Evolutionary conservation across 2,329 filamentous ascomycete species (phyloP), one percentile per base, ranked within the genome.

Genomic region (Orbilia quercus): DNA sequence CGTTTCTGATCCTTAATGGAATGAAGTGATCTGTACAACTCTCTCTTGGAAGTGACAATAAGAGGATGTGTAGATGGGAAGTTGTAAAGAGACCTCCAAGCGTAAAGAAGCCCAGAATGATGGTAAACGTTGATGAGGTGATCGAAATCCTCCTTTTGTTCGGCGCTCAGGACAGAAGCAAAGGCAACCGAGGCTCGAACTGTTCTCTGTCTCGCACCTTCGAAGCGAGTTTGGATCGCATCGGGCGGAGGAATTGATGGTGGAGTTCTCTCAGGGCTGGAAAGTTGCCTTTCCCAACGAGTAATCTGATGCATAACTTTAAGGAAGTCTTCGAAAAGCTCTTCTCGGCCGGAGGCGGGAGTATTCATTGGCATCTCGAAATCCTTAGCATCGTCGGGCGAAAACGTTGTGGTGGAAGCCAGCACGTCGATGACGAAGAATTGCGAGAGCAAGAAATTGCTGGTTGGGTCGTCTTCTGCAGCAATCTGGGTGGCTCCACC

Each of bases 1-100:
- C 66, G 66, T 18, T 71, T 71, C 54, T 71, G 57, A 44, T 71
- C 66, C n/a, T 71, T 63, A 3, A 71, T 71, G 20, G 66, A 71
- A 28, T 71, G 66, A 25, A 71, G 44, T 2, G 66, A 71, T 22
- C 66, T 58, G 34, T 71, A 64, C 9, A 71, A 51, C 25, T 71
- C 66, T 28, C 57, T 25, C 44, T 71, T 71, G 3, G 66, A 71
- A 18, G 66, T 71, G 25, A 51, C 38, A n/a, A 71, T 63, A 25
- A 64, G 16, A 4, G 42, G 50, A 31, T 71, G 58, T 1, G 57
- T 51, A 12, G 66, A 63, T 16, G 66, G 58, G 44, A 71, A 63
- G 36, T 64, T 71, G 50, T 71, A 71, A 53, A 71, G 66, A 16
- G 66, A 71, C 38, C 66, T 42, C 66, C 66, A 71, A 28, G 66